phyloP scores from a whole-genome alignment of 2,329 filamentous ascomycete species.

The Fusarium sp. region DNA sequence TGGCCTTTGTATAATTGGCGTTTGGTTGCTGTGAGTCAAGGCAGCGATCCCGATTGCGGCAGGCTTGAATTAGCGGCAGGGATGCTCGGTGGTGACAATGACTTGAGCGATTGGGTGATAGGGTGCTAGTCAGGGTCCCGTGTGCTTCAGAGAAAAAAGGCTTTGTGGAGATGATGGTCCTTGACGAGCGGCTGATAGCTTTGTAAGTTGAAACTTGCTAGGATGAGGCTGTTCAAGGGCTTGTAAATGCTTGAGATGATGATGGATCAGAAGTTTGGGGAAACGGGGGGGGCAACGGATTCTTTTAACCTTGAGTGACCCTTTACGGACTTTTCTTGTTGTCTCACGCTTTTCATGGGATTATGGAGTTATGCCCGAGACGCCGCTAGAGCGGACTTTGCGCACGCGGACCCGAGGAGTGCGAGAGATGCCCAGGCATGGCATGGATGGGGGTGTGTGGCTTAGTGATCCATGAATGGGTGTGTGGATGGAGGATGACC shows the following conservation, averaged over 20 bases:
- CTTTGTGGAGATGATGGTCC: slow-evolving; percentile 23
- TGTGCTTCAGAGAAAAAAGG: slow-evolving; percentile 13
- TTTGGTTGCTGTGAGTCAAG: slow-evolving; percentile 41
- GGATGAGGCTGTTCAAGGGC: slow-evolving; percentile 13
- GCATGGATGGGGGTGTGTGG: slow-evolving; percentile 28
- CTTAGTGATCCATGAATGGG: slow-evolving; percentile 29
- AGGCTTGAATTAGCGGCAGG: slow-evolving; percentile 43
- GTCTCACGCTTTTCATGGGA: slow-evolving; percentile 36
- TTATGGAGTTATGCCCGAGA: slow-evolving; percentile 42
- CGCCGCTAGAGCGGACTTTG: slow-evolving; percentile 47
- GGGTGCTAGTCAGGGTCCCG: slow-evolving; percentile 30
- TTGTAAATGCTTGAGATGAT: slow-evolving; percentile 14
- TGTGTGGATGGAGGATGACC: slow-evolving; percentile 11
- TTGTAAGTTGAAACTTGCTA: slow-evolving; percentile 13
- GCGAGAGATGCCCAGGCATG: slow-evolving; percentile 29
- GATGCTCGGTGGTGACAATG: slow-evolving; percentile 45
- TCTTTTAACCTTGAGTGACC: slow-evolving; percentile 43
- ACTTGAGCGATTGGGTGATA: slow-evolving; percentile 44
- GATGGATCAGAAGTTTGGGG: slow-evolving; percentile 18
- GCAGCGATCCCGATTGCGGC: slow-evolving; percentile 45
- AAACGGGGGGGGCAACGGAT: slow-evolving; percentile 34
- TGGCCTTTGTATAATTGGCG: slow-evolving; percentile 38
- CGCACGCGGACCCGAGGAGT: slow-evolving; percentile 46
- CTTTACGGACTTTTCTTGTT: slow-evolving; percentile 38
- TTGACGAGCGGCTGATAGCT: slow-evolving; percentile 18